These are phyloP conservation scores for Exophiala sp. DNA, from an alignment of 2,329 filamentous ascomycete genomes.

Conservation along the genomic window DNA sequence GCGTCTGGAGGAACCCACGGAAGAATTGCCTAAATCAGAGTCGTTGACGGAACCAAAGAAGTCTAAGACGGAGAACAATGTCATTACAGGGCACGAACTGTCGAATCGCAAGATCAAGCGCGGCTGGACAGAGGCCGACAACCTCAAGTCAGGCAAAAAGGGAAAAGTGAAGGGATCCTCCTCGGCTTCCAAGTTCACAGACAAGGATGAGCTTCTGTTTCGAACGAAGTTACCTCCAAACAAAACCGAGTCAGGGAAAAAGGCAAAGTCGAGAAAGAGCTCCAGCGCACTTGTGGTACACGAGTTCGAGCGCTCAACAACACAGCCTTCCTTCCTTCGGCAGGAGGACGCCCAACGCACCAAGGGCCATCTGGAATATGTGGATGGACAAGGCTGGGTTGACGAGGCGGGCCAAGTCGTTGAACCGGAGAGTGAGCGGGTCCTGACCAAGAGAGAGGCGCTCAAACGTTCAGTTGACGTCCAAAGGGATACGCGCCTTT, in stretches of 20 bases:
- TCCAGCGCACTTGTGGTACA: constrained; percentile 67
- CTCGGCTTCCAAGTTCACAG: constrained; percentile 69
- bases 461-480: constrained; percentile 27
- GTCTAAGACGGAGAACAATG: constrained; percentile 46
- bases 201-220: constrained; percentile 74
- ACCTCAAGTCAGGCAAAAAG: constrained; percentile 42
- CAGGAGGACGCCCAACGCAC: constrained; percentile 41
- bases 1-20: constrained; percentile 39
- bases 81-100: constrained; percentile 60
- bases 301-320: constrained; percentile 81
- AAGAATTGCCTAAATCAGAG: no score
- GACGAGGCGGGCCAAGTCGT: constrained; percentile 71
- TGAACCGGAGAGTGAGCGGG: constrained; percentile 41
- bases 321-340: constrained; percentile 76
- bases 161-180: constrained; percentile 48
- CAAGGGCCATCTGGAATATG: constrained; percentile 57
- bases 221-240: constrained; percentile 70
- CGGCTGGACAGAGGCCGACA: constrained; percentile 72
- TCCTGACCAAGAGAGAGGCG: constrained; percentile 16
- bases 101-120: constrained; percentile 74
- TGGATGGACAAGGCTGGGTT: constrained; percentile 85
- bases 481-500: not conserved
- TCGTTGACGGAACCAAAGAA: constrained; percentile 28
- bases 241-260: constrained; percentile 29
- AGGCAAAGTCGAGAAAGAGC: constrained; percentile 52